Evolutionary conservation across 1,139 yeast genomes (phyloP), one percentile per base, ranked within the genome.

Genomic region (Sugiyamaella novakii): DNA sequence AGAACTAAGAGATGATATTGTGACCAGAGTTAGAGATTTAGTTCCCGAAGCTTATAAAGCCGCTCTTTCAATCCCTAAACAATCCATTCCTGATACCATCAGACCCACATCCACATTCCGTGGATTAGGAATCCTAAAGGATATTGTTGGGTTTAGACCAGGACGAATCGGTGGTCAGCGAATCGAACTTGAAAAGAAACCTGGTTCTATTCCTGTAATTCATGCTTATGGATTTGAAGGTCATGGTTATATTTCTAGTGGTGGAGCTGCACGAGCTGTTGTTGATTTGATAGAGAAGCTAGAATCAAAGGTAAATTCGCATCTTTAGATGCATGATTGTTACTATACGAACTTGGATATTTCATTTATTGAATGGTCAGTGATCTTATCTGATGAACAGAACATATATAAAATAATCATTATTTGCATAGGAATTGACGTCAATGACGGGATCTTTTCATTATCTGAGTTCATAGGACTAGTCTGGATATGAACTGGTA

Each of bases 221-320:
- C 80, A 83, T 59, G 82, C 81, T 38, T 84, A 84, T 62, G 91
- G 91, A 1, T 81, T 83, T 35, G 89, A 83, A 11, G 88, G 88
- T 0, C 72, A 78, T 73, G 89, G 89, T 0, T 81, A 77, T 59
- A 56, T 57, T 15, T 52, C 40, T 39, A 51, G 56, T 22, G 59
- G 52, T 10, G 59, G 59, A 11, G 50, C 51, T 25, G 59, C 54
- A 31, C 33, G 46, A 38, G 27, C 29, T 15, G 53, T 52, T 3
- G 27, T 37, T 10, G 18, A 36, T 11, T 11, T 39, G n/a, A 30
- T 45, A 18, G 17, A 25, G 12, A 15, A 24, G 7, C 10, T 24
- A 11, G 33, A 14, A 2, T 38, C 33, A 18, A 25, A 36, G 29
- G 6, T 14, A 8, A 8, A 18, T 19, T 25, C 46, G 11, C 46